Percentiles rank a stretch among this genome's conserved stretches.
phyloP scores from a whole-genome alignment of 2,329 filamentous ascomycete species.

The Fusarium torulosum region DNA sequence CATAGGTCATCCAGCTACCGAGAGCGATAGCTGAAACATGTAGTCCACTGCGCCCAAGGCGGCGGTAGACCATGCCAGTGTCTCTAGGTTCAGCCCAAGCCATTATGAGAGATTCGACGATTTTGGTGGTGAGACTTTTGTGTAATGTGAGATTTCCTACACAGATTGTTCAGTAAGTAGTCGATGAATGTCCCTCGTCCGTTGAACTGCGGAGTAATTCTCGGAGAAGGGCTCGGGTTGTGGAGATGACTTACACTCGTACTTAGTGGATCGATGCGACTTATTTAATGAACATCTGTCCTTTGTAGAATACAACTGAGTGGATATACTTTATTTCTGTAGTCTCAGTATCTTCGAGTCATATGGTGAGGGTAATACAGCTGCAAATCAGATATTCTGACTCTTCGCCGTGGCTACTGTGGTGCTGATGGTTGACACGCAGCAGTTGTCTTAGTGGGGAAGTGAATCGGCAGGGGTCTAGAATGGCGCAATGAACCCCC shows the following conservation, averaged over 20 bases:
- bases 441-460: constrained; percentile 1
- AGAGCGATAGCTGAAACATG: constrained; percentile 76
- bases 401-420: background rate
- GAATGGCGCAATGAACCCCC: constrained; percentile 35
- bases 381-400: background rate
- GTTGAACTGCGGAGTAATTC: constrained; percentile 22
- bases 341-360: background rate
- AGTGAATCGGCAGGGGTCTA: constrained; percentile 10
- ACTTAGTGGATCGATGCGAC: background rate
- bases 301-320: background rate
- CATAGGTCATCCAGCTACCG: constrained; percentile 75
- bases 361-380: background rate
- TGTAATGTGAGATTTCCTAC: constrained; percentile 4
- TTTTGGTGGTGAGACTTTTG: background rate
- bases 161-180: constrained; percentile 3
- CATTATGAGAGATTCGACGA: constrained; percentile 49
- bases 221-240: constrained; percentile 47
- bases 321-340: background rate
- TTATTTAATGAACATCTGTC: background rate
- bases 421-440: background rate
- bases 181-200: background rate
- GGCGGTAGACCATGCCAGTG: constrained; percentile 60
- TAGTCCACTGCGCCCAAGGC: constrained; percentile 66
- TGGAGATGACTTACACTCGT: background rate
- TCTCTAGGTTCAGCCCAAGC: constrained; percentile 59